Conservation (phyloP, 2,329 filamentous ascomycete species). For the Tolypocladium sp. region DNA sequence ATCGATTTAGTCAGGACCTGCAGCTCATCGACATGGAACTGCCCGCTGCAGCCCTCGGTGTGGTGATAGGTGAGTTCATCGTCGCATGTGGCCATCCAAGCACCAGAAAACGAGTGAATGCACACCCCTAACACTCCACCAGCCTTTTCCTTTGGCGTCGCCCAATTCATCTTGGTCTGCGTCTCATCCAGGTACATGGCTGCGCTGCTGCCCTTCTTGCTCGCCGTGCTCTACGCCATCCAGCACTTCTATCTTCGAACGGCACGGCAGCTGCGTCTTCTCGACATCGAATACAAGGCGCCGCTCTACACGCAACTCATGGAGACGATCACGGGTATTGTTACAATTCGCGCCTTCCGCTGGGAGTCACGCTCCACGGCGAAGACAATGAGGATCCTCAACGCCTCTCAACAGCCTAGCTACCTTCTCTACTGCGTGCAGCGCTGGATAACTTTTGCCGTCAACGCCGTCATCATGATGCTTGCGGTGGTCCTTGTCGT, state of each 20-base stretch:
- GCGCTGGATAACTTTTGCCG: slow-evolving; percentile 42
- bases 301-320: slow-evolving; percentile 47
- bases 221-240: slow-evolving; percentile 34
- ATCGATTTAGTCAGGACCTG: slow-evolving; percentile 30
- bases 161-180: slow-evolving; percentile 16
- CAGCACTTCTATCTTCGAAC: slow-evolving; percentile 50
- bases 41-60: slow-evolving; percentile 16
- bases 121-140: neutral
- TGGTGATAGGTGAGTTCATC: slow-evolving; percentile 4
- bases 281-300: slow-evolving; percentile 50
- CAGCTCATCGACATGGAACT: slow-evolving; percentile 27
- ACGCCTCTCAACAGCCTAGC: slow-evolving; percentile 43
- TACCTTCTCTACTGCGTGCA: slow-evolving; percentile 41
- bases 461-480: slow-evolving; percentile 38
- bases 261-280: slow-evolving; percentile 45
- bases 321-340: slow-evolving; percentile 43
- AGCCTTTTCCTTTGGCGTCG: slow-evolving; percentile 1
- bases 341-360: slow-evolving; percentile 45
- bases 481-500: slow-evolving; percentile 35
- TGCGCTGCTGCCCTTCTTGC: slow-evolving; percentile 38
- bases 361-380: slow-evolving; percentile 28
- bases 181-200: slow-evolving; percentile 28
- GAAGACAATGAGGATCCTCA: slow-evolving; percentile 25
- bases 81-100: neutral
- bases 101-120: neutral